A percentile compares a stretch with the other conserved stretches of the same genome.
These are phyloP conservation scores for Calonectria pteridis DNA, from an alignment of 2,329 filamentous ascomycete genomes.

Conservation along the genomic window DNA sequence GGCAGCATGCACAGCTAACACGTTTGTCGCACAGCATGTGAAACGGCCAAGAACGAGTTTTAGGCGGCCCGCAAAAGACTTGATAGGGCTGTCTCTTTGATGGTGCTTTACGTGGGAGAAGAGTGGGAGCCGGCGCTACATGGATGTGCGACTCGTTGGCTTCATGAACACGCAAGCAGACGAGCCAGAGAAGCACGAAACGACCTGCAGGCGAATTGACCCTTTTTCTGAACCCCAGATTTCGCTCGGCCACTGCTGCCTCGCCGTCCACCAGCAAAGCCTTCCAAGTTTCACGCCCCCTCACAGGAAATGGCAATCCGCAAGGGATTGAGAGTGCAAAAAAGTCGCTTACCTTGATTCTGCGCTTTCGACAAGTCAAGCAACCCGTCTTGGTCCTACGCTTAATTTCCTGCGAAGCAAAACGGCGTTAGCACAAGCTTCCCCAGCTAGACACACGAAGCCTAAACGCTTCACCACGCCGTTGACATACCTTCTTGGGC, in stretches of 20 bases:
- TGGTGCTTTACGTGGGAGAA: slow-evolving; percentile 35
- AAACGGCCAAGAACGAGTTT: slow-evolving; percentile 35
- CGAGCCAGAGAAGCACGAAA: slow-evolving; percentile 34
- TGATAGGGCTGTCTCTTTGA: slow-evolving; percentile 25
- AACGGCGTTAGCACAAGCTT: slow-evolving; percentile 29
- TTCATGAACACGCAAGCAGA: slow-evolving; percentile 34
- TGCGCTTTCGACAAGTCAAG: slow-evolving; percentile 70
- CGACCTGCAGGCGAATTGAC: slow-evolving; percentile 34
- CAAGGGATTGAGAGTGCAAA: slow-evolving; percentile 33
- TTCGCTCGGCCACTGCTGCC: slow-evolving; percentile 29
- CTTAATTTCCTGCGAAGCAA: slow-evolving; percentile 67
- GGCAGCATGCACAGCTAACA: slow-evolving; percentile 18
- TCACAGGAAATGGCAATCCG: slow-evolving; percentile 21
- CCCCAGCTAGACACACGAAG: not conserved
- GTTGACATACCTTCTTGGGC: slow-evolving; percentile 68
- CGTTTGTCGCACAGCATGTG: slow-evolving; percentile 17
- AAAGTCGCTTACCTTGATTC: slow-evolving; percentile 68
- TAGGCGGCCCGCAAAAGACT: slow-evolving; percentile 27
- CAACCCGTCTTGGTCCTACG: slow-evolving; percentile 74
- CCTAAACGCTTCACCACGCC: not conserved
- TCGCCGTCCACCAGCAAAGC: slow-evolving; percentile 26
- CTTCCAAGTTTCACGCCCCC: slow-evolving; percentile 27
- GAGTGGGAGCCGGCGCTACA: slow-evolving; percentile 38
- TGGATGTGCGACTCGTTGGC: slow-evolving; percentile 35
- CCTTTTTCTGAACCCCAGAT: slow-evolving; percentile 28